A percentile compares a stretch with the other conserved stretches of the same genome.
phyloP scores from a whole-genome alignment of 345 rosid genomes.

The Arabidopsis arenosa region DNA sequence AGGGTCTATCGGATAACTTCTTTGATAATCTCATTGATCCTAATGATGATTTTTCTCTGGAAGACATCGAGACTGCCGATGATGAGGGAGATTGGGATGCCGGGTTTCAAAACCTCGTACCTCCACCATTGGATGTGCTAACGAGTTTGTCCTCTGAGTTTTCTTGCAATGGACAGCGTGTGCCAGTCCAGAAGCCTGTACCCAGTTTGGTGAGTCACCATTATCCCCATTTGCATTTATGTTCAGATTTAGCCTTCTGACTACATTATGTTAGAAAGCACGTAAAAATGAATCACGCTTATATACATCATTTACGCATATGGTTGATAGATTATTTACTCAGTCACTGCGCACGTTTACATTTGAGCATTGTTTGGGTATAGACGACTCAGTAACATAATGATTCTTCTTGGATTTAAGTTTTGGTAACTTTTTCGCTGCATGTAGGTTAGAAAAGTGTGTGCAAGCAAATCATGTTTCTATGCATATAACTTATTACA shows the following conservation, averaged over 20 bases:
- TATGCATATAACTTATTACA: background rate
- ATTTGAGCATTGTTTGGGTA: background rate
- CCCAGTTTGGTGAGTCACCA: conserved; percentile 52
- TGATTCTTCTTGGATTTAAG: conserved; percentile 11
- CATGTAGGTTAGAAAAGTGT: background rate
- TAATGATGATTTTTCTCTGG: conserved; percentile 54
- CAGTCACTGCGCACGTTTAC: background rate
- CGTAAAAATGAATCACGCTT: background rate
- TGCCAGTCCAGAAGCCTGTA: conserved; percentile 35
- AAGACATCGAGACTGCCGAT: conserved; percentile 57
- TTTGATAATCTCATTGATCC: conserved; percentile 63
- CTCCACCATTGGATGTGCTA: conserved; percentile 66
- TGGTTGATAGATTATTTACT: background rate
- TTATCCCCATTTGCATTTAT: background rate
- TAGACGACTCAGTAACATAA: background rate
- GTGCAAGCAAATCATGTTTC: background rate
- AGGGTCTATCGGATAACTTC: conserved; percentile 62
- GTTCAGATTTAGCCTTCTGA: background rate
- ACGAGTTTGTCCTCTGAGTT: conserved; percentile 53
- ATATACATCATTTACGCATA: background rate
- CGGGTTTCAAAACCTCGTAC: conserved; percentile 64
- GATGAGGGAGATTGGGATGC: conserved; percentile 67
- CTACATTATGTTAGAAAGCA: conserved; percentile 13
- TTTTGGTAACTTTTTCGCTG: background rate
- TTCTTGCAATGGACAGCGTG: conserved; percentile 37